A percentile compares a stretch with the other conserved stretches of the same genome.
phyloP scores from a whole-genome alignment of 371 early-diverging fungal genomes.

The Syncephalastrum sp. region DNA sequence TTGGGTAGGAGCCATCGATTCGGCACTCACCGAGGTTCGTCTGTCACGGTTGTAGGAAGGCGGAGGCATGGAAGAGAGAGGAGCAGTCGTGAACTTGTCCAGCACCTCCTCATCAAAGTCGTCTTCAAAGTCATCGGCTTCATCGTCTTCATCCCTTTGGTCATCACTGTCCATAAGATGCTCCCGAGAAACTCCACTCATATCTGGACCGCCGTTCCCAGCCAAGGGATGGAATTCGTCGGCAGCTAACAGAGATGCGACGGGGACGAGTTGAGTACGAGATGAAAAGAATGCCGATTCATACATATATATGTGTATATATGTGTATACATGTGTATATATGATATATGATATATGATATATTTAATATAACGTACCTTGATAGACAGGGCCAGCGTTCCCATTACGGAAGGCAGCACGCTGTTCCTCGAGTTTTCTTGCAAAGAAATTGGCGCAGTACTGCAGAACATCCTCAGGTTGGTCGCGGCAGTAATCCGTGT shows the following conservation, averaged over 20 bases:
- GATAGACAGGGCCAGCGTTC: conserved; percentile 14
- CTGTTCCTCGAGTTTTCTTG: conserved; percentile 74
- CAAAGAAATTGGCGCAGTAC: conserved; percentile 90
- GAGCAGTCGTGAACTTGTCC: conserved; percentile 53
- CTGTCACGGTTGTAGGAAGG: conserved; percentile 68
- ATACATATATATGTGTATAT: neutral
- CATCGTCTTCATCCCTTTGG: conserved; percentile 16
- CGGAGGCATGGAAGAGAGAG: conserved; percentile 38
- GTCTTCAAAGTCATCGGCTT: conserved; percentile 42
- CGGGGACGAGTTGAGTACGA: neutral
- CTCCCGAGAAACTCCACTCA: conserved; percentile 1
- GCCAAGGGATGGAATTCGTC: conserved; percentile 18
- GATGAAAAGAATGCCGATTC: neutral
- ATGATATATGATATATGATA: too few species aligned
- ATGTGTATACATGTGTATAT: neutral
- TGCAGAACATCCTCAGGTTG: conserved; percentile 80
- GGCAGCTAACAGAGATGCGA: conserved; percentile 4
- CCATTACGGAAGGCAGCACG: conserved; percentile 38
- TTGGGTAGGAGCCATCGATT: conserved; percentile 91
- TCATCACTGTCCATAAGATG: conserved; percentile 19
- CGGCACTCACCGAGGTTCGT: conserved; percentile 94
- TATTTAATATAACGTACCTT: too few species aligned
- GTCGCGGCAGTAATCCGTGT: conserved; percentile 35
- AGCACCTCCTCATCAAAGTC: conserved; percentile 60
- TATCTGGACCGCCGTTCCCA: conserved; percentile 10